Percentiles rank a stretch among this genome's conserved stretches.
Evolutionary conservation across 192 early-diverging fungal species (phyloP).

Genomic region (Mortierella antarctica): DNA sequence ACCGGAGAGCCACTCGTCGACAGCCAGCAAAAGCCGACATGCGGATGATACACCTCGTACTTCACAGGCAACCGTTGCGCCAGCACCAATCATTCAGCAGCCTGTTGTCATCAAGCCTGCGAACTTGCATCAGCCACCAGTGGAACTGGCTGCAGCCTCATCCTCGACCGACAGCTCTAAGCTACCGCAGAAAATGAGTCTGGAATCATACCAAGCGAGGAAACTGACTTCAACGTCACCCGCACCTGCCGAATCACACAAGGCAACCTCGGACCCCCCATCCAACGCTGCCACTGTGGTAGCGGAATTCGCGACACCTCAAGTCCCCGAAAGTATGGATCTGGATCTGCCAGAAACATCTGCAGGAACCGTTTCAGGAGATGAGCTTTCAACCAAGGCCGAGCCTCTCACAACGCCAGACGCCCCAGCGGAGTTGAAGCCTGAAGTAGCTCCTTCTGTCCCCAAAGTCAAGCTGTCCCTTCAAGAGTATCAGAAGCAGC

Average conservation of each 20-base stretch:
- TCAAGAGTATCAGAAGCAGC: slow-evolving; percentile 46
- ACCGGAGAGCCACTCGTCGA: slow-evolving; percentile 8
- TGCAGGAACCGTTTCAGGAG: neutral
- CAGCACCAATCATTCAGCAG: neutral
- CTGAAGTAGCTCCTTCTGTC: slow-evolving; percentile 7
- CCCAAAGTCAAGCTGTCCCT: slow-evolving; percentile 46
- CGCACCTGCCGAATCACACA: neutral
- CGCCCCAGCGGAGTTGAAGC: neutral
- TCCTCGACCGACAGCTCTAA: neutral
- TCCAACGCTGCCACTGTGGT: neutral
- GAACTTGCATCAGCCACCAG: too few species aligned
- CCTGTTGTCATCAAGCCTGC: neutral
- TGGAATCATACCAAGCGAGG: slow-evolving; percentile 31
- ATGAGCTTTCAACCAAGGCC: neutral
- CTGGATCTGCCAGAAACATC: slow-evolving; percentile 19
- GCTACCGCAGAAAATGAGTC: slow-evolving; percentile 22
- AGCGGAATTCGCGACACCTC: neutral
- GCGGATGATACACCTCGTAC: neutral
- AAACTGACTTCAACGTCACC: slow-evolving; percentile 19
- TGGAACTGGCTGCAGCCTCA: neutral
- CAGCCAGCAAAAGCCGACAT: neutral
- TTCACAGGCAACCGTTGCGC: too few species aligned
- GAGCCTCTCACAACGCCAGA: neutral
- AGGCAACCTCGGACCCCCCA: neutral
- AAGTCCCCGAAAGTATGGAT: slow-evolving; percentile 7